Base-by-base conservation (phyloP, 345 rosid species). In the Citrus glauca region DNA sequence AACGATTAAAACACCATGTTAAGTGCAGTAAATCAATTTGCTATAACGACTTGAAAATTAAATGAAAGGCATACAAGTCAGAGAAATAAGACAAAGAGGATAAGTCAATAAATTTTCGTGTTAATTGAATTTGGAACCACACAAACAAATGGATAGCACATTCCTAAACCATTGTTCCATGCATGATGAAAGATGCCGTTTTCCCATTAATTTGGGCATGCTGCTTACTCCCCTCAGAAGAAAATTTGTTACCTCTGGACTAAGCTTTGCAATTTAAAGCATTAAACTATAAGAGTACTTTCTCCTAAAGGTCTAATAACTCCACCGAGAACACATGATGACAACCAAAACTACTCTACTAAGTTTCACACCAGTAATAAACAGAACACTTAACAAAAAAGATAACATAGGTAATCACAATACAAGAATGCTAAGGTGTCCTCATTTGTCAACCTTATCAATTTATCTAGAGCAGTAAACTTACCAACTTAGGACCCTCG, bases 401-500 rank as follows among this genome's bases (percentile, higher is more conserved):
- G 59, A 25, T 28, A 37, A 38, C 5, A 30, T 28, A 63, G 8
- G 27, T 74, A 30, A 30, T 28, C 28, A 17, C 0, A 27, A 64
- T 20, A 17, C n/a, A 28, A 20, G 59, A 28, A 73, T 48, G 25
- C 17, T 24, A n/a, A 37, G 55, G 30, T 53, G 3, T 42, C 32
- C 22, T 27, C 59, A 74, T 11, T 53, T 66, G 10, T 33, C 33
- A 48, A 24, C 53, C 48, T n/a, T 20, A n/a, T 6, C 24, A 20
- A 53, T 62, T 61, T 28, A 64, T 73, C 38, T 67, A 71, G 30
- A 78, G 57, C 25, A 9, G 78, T 61, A 45, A 66, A 30, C 83
- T 48, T 87, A 95, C 98, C 95, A 95, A 82, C 85, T 91, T 91
- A 79, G 98, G 98, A 75, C 95, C 94, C 71, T 93, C 97, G 33